phyloP scores from a whole-genome alignment of 768 basidiomycete species.

The Phanerochaete carnosa region DNA sequence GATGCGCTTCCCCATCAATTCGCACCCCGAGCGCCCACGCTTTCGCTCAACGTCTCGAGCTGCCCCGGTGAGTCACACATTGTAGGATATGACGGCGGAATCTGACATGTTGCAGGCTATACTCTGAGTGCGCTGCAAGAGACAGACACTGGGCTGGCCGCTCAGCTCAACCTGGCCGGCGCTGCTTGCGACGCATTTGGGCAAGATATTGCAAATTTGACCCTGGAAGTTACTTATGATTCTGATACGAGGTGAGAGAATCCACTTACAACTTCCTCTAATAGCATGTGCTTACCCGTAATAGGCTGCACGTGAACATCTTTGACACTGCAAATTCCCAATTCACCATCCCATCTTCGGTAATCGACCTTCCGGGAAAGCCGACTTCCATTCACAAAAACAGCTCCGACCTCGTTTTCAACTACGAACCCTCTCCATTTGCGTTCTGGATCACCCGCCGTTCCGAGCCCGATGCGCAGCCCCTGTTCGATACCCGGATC shows the following conservation, averaged over 20 bases:
- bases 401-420: slow-evolving; percentile 65
- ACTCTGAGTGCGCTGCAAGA: slow-evolving; percentile 42
- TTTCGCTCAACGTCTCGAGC: slow-evolving; percentile 25
- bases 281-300: neutral
- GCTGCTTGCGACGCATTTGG: slow-evolving; percentile 65
- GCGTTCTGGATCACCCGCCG: slow-evolving; percentile 80
- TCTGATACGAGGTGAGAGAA: slow-evolving; percentile 33
- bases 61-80: slow-evolving; percentile 20
- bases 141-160: slow-evolving; percentile 47
- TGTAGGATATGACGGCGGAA: neutral
- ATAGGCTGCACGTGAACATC: slow-evolving; percentile 66
- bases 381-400: slow-evolving; percentile 32
- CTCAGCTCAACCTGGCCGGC: slow-evolving; percentile 53
- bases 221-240: slow-evolving; percentile 65
- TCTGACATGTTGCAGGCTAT: slow-evolving; percentile 43
- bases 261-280: neutral
- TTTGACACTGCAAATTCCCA: slow-evolving; percentile 58
- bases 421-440: slow-evolving; percentile 62
- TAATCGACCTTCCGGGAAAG: slow-evolving; percentile 38
- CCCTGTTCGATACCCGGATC: slow-evolving; percentile 70
- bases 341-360: slow-evolving; percentile 60
- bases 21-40: neutral
- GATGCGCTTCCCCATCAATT: neutral
- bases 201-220: slow-evolving; percentile 51
- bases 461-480: slow-evolving; percentile 48